phyloP scores from a whole-genome alignment of 1,139 yeast genomes.

The Protomyces lactucae-debilis region DNA sequence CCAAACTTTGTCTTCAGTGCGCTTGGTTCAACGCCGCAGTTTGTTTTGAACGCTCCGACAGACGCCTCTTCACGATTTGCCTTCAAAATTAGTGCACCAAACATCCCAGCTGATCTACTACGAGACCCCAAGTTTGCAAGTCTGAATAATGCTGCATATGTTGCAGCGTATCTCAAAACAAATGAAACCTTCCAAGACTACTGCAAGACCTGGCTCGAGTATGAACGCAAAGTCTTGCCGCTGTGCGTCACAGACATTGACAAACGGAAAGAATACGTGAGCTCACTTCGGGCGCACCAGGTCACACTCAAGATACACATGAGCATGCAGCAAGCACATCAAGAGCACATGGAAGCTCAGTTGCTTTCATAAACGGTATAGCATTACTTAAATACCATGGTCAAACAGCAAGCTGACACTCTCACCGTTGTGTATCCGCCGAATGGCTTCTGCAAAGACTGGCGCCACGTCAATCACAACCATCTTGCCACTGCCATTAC shows the following conservation, averaged over 20 bases:
- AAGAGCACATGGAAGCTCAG: neutral
- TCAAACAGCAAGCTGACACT: conserved; percentile 27
- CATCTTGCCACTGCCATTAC: conserved; percentile 44
- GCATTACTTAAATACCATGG: conserved; percentile 14
- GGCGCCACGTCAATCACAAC: conserved; percentile 82
- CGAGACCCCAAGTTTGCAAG: neutral
- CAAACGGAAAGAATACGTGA: neutral
- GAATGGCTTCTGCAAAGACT: conserved; percentile 89
- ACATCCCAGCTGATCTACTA: neutral
- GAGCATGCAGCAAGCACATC: neutral
- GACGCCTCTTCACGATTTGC: too few relatives aligned
- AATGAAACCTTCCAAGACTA: neutral
- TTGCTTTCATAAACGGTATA: neutral
- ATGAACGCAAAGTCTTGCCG: neutral
- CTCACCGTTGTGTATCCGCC: conserved; percentile 96
- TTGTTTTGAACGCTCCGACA: neutral
- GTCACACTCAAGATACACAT: neutral
- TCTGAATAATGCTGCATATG: neutral
- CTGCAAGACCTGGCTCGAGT: neutral
- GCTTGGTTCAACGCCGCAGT: neutral
- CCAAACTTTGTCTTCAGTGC: neutral
- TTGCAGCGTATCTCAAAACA: neutral
- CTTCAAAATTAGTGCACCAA: neutral
- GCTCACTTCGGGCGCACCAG: neutral
- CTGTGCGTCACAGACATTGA: neutral